A percentile compares a stretch with the other conserved stretches of the same genome.
Evolutionary conservation across 441 rosid genomes (phyloP).

Genomic region (Iberis amara): DNA sequence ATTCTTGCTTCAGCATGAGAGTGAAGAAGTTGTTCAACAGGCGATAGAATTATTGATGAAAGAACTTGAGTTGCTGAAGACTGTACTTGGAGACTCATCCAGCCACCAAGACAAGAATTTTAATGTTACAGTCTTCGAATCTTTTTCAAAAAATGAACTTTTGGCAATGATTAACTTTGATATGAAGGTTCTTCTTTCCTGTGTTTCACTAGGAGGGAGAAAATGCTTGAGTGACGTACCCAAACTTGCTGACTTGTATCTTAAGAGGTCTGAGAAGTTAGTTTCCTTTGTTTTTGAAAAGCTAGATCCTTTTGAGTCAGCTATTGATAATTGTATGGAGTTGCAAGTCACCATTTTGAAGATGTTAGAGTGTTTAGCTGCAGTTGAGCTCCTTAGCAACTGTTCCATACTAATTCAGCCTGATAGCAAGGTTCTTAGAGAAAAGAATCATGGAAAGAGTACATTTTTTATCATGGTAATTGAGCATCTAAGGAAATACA

Average conservation of each 20-base stretch:
- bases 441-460: slow-evolving; percentile 39
- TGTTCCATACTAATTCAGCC: slow-evolving; percentile 40
- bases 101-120: slow-evolving; percentile 38
- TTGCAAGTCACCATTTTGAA: slow-evolving; percentile 71
- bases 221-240: slow-evolving; percentile 54
- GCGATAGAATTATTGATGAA: slow-evolving; percentile 51
- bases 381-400: slow-evolving; percentile 65
- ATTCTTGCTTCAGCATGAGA: slow-evolving; percentile 92
- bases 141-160: slow-evolving; percentile 64
- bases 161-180: slow-evolving; percentile 78
- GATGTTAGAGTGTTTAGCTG: slow-evolving; percentile 61
- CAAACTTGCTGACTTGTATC: slow-evolving; percentile 53
- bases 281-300: slow-evolving; percentile 58
- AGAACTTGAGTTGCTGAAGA: slow-evolving; percentile 69
- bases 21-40: slow-evolving; percentile 71
- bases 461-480: slow-evolving; percentile 39
- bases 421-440: slow-evolving; percentile 31
- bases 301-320: slow-evolving; percentile 65
- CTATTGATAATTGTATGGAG: slow-evolving; percentile 50
- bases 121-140: slow-evolving; percentile 31
- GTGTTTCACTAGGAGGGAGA: slow-evolving; percentile 49
- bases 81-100: slow-evolving; percentile 42
- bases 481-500: slow-evolving; percentile 60
- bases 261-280: slow-evolving; percentile 66
- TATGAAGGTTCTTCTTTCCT: slow-evolving; percentile 76